These are phyloP conservation scores for Fusarium phyllophilum DNA, from an alignment of 2,329 filamentous ascomycete species.

Conservation along the genomic window DNA sequence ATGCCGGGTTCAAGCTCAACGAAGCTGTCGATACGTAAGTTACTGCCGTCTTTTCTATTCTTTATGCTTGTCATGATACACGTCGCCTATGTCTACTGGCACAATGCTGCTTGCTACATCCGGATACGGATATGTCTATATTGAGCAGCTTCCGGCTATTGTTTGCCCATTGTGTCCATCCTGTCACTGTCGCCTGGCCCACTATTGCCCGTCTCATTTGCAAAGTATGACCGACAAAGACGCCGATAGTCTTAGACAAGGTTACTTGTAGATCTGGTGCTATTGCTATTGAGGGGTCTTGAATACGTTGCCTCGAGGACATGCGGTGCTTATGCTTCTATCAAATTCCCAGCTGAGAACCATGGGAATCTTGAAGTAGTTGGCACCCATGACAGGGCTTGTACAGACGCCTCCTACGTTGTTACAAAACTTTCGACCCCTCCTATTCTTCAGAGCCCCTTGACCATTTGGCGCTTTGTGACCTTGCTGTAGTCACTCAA, in stretches of 20 bases:
- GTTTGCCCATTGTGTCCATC: slow-evolving; percentile 20
- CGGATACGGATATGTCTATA: slow-evolving; percentile 21
- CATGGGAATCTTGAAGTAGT: neutral
- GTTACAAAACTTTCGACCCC: neutral
- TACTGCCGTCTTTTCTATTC: slow-evolving; percentile 12
- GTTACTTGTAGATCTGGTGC: slow-evolving; percentile 24
- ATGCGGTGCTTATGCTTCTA: slow-evolving; percentile 10
- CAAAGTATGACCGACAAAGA: slow-evolving; percentile 52
- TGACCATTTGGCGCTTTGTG: slow-evolving; percentile 4
- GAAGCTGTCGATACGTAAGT: slow-evolving; percentile 69
- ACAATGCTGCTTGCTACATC: slow-evolving; percentile 5
- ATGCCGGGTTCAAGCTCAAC: slow-evolving; percentile 61
- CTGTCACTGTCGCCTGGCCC: slow-evolving; percentile 39
- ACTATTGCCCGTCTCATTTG: slow-evolving; percentile 46
- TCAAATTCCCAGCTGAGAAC: neutral
- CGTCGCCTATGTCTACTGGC: neutral
- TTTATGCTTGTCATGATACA: slow-evolving; percentile 22
- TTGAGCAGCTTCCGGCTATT: slow-evolving; percentile 15
- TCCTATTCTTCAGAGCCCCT: neutral
- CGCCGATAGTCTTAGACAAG: slow-evolving; percentile 51
- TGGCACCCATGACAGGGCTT: slow-evolving; percentile 6
- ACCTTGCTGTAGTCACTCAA: neutral
- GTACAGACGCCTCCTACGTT: neutral
- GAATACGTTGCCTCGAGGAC: slow-evolving; percentile 7
- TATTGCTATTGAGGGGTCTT: slow-evolving; percentile 38